Percentiles rank a stretch among this genome's conserved stretches.
Evolutionary conservation across 441 rosid genomes (phyloP).

Genomic region (Biscutella laevigata): DNA sequence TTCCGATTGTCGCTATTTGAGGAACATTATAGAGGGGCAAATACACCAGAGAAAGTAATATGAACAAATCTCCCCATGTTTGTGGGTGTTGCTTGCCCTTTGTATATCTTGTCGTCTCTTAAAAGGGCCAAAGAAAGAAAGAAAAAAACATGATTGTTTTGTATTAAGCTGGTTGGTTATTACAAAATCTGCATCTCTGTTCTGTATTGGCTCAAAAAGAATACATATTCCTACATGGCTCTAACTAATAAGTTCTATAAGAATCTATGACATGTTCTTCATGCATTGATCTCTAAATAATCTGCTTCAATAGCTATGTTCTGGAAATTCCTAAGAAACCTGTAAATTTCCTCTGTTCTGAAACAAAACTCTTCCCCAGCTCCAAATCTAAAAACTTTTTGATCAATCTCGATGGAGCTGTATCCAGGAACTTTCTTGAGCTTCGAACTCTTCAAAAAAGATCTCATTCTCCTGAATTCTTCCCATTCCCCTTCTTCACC

Average conservation of each 20-base stretch:
- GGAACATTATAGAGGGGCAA: conserved; percentile 33
- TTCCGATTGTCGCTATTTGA: conserved; percentile 20
- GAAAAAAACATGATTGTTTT: conserved; percentile 4
- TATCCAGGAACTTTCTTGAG: conserved; percentile 77
- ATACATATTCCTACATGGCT: conserved; percentile 7
- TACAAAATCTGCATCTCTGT: conserved; percentile 11
- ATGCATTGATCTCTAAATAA: not conserved
- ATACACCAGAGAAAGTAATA: conserved; percentile 5
- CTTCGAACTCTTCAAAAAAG: conserved; percentile 36
- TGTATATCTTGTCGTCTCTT: conserved; percentile 19
- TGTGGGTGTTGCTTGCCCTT: conserved; percentile 20
- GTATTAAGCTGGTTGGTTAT: conserved; percentile 15
- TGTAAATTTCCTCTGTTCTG: conserved; percentile 12
- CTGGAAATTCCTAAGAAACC: conserved; percentile 13
- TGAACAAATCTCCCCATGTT: conserved; percentile 13
- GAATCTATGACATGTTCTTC: conserved; percentile 1
- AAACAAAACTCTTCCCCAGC: conserved; percentile 20
- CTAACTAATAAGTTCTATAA: not conserved
- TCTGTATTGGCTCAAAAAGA: not conserved
- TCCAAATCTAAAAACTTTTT: conserved; percentile 24
- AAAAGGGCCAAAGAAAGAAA: conserved; percentile 11
- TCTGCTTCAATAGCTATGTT: conserved; percentile 8
- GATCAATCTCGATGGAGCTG: conserved; percentile 36
- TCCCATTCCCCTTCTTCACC: conserved; percentile 66
- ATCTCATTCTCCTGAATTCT: conserved; percentile 47